Conservation (phyloP, 371 early-diverging fungal genomes). For the Apophysomyces variabilis region DNA sequence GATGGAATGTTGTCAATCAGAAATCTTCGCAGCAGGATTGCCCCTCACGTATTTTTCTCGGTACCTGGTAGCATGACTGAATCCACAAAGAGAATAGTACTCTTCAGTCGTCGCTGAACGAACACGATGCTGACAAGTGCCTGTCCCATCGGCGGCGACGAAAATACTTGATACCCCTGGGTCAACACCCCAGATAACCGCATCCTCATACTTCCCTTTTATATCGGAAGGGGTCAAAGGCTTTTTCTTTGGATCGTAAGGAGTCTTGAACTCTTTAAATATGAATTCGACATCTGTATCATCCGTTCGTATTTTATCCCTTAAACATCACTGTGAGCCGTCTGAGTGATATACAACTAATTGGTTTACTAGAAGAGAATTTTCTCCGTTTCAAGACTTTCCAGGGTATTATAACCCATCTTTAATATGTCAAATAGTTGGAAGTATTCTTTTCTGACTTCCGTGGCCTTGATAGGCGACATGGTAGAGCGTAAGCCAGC, state of each 20-base stretch:
- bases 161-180: slow-evolving; percentile 7
- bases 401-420: not conserved
- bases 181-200: slow-evolving; percentile 10
- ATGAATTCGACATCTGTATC: not conserved
- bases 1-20: slow-evolving; percentile 1
- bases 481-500: not conserved
- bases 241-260: slow-evolving; percentile 1
- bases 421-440: not conserved
- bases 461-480: not conserved
- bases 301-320: not conserved
- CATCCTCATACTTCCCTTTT: not conserved
- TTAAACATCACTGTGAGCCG: not conserved
- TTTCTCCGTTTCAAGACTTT: not conserved
- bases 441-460: not conserved
- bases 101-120: not conserved
- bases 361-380: not conserved
- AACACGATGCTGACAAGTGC: not conserved
- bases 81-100: slow-evolving; percentile 12
- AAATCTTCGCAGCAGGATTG: not conserved
- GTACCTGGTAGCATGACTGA: not conserved
- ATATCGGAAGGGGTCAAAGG: not conserved
- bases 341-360: not conserved
- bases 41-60: not conserved
- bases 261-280: not conserved
- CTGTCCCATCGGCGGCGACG: slow-evolving; percentile 12